Percentiles rank a stretch among this genome's conserved stretches.
These are phyloP conservation scores for Sicyos edulis DNA, from an alignment of 306 rosid species.

Conservation along the genomic window DNA sequence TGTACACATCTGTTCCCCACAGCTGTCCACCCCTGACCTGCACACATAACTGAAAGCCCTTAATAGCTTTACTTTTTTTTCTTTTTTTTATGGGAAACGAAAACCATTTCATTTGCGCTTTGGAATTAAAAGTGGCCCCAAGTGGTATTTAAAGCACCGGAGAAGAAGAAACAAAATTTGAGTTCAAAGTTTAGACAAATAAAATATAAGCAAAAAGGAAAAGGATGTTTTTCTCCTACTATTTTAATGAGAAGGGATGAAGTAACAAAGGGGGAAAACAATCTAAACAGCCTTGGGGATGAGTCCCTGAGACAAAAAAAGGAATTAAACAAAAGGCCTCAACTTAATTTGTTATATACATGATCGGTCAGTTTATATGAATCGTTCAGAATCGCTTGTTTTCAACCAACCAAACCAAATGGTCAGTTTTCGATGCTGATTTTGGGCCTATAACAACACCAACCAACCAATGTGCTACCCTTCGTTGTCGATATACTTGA, in stretches of 20 bases:
- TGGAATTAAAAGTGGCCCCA: background rate
- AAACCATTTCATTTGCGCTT: background rate
- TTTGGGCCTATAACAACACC: background rate
- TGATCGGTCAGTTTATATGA: no score
- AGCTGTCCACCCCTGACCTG: constrained; percentile 97
- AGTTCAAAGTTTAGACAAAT: background rate
- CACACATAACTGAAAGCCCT: constrained; percentile 26
- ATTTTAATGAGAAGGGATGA: background rate
- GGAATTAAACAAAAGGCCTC: background rate
- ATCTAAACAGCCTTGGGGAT: background rate
- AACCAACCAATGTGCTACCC: constrained; percentile 1
- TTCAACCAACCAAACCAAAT: background rate
- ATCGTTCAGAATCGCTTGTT: background rate
- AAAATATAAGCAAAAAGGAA: background rate
- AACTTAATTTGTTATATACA: background rate
- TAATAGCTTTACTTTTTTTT: background rate
- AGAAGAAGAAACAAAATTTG: background rate
- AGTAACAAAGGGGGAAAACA: background rate
- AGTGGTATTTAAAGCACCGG: background rate
- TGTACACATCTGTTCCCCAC: constrained; percentile 97
- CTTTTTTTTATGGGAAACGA: no score
- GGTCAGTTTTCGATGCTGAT: background rate
- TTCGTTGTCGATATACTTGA: no score
- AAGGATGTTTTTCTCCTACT: background rate
- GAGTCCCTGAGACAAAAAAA: background rate